These are phyloP conservation scores for Penicillium sp. DNA, from an alignment of 2,329 filamentous ascomycete species.

Conservation along the genomic window DNA sequence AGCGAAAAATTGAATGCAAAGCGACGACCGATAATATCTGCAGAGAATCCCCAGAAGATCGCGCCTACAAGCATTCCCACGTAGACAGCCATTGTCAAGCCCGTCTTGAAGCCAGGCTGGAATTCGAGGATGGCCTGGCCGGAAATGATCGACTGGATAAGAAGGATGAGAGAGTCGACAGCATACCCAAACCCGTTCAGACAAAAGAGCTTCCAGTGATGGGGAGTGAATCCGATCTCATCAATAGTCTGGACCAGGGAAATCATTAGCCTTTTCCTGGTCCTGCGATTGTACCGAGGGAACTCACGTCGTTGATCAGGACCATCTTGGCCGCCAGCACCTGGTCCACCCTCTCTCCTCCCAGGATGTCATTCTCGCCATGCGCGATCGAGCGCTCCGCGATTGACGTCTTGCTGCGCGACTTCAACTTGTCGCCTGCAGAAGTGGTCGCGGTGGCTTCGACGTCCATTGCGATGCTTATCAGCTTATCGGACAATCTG, in stretches of 20 bases:
- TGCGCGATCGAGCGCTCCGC: conserved; percentile 15
- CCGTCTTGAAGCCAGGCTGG: conserved; percentile 31
- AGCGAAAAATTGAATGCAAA: conserved; percentile 69
- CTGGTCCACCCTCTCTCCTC: conserved; percentile 33
- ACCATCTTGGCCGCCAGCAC: conserved; percentile 42
- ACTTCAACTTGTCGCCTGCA: conserved; percentile 1
- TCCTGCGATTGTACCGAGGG: neutral
- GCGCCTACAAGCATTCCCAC: conserved; percentile 45
- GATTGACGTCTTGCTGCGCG: conserved; percentile 1
- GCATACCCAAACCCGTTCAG: conserved; percentile 61
- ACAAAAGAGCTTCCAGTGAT: conserved; percentile 61
- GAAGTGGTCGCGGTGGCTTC: neutral
- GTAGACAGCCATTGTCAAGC: conserved; percentile 43
- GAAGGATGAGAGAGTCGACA: conserved; percentile 39
- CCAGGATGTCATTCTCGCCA: conserved; percentile 19
- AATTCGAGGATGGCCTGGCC: conserved; percentile 26
- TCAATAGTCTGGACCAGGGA: conserved; percentile 40
- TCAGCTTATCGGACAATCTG: neutral
- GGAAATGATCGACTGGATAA: conserved; percentile 35
- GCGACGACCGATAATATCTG: conserved; percentile 67
- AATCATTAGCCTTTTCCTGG: neutral
- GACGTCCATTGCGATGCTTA: conserved; percentile 3
- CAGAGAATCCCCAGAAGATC: conserved; percentile 67
- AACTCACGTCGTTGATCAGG: conserved; percentile 34
- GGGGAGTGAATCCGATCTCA: conserved; percentile 61